Percentiles rank a stretch among this genome's conserved stretches.
Conservation (phyloP, 148 eudicot genomes). For the Camellia granthamiana region DNA sequence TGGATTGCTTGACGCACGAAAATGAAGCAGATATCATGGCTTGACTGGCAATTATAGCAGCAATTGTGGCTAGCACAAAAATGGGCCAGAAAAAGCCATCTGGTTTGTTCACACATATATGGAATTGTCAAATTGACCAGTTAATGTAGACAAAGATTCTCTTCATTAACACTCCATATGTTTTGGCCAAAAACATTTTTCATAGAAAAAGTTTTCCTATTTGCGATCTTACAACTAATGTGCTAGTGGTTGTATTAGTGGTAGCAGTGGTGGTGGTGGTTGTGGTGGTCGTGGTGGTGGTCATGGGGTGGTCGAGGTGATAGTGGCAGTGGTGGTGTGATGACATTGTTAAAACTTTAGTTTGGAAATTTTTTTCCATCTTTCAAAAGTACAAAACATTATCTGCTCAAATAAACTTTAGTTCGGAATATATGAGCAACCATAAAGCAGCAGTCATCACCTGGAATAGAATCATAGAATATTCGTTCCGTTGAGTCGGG, state of each 20-base stretch:
- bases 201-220: too few relatives aligned
- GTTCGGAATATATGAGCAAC: background rate
- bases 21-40: constrained; percentile 99
- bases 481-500: constrained; percentile 54
- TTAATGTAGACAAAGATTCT: background rate
- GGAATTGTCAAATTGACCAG: constrained; percentile 3
- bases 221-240: too few relatives aligned
- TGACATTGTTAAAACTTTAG: too few relatives aligned
- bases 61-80: constrained; percentile 82
- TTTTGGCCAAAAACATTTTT: too few relatives aligned
- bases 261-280: too few relatives aligned
- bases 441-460: constrained; percentile 26
- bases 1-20: constrained; percentile 82
- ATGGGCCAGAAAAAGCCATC: constrained; percentile 88
- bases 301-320: too few relatives aligned
- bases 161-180: background rate
- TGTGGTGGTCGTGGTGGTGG: too few relatives aligned
- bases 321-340: too few relatives aligned
- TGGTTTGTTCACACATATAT: constrained; percentile 29
- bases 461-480: constrained; percentile 86
- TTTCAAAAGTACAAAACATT: too few relatives aligned
- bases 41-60: constrained; percentile 94
- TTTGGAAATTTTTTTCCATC: too few relatives aligned
- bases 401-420: too few relatives aligned
- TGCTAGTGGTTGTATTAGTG: too few relatives aligned